Evolutionary conservation across 108 stramenopile species (phyloP).

Genomic region (Cyclotella kingstonii): DNA sequence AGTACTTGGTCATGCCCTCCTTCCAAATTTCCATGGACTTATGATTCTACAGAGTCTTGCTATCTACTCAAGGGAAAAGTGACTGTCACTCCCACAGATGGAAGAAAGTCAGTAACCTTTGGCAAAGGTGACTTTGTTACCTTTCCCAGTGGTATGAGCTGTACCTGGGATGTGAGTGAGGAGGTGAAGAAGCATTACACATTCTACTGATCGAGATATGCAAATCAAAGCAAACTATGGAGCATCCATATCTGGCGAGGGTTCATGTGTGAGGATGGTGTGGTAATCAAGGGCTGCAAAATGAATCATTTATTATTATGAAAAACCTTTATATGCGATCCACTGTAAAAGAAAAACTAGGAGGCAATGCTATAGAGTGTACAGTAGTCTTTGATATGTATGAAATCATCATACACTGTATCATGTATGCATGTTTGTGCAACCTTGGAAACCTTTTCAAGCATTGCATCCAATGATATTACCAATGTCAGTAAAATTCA

Average conservation of each 20-base stretch:
- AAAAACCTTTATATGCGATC: no score
- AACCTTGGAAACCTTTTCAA: no score
- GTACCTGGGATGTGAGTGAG: constrained; percentile 77
- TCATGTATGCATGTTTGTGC: no score
- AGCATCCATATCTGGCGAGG: not conserved
- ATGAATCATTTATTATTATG: no score
- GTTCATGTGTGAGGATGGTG: no score
- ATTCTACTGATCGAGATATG: constrained; percentile 43
- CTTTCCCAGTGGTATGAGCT: constrained; percentile 78
- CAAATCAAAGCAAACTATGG: not conserved
- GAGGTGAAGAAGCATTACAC: constrained; percentile 72
- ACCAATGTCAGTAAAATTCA: no score
- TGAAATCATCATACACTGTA: no score
- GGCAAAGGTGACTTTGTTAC: constrained; percentile 74
- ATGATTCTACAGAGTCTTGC: constrained; percentile 64
- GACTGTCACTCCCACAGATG: constrained; percentile 73
- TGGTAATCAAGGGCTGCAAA: no score
- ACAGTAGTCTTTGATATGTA: no score
- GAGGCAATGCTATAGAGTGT: no score
- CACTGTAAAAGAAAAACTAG: no score
- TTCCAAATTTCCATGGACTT: constrained; percentile 80
- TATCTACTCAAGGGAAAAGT: constrained; percentile 66
- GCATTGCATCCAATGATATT: no score
- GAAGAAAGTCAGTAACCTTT: constrained; percentile 56
- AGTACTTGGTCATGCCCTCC: constrained; percentile 23